phyloP scores from a whole-genome alignment of 306 rosid genomes.

The Rubus parviflorus region DNA sequence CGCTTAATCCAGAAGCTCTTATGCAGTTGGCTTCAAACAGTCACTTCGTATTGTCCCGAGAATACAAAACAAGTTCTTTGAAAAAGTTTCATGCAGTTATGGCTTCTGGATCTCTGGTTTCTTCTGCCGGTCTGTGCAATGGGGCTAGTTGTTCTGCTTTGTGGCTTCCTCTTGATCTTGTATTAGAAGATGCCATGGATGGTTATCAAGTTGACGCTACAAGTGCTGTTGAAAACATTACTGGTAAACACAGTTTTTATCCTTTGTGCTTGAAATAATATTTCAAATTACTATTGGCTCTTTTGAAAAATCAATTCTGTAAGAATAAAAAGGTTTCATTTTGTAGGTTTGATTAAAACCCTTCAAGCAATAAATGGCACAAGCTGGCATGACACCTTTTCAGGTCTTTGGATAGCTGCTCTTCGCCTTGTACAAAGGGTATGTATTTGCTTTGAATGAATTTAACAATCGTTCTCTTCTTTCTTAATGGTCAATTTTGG shows the following conservation, averaged over 20 bases:
- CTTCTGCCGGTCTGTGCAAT: slow-evolving; percentile 70
- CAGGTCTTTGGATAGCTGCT: slow-evolving; percentile 93
- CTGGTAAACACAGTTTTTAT: slow-evolving; percentile 41
- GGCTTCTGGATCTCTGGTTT: slow-evolving; percentile 75
- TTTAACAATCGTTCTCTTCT: background rate
- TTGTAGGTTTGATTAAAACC: slow-evolving; percentile 80
- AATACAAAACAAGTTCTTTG: slow-evolving; percentile 62
- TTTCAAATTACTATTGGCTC: slow-evolving; percentile 22
- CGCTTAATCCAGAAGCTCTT: slow-evolving; percentile 57
- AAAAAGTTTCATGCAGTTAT: slow-evolving; percentile 66
- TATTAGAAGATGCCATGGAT: slow-evolving; percentile 95
- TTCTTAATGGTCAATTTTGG: slow-evolving; percentile 5
- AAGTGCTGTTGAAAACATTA: slow-evolving; percentile 79
- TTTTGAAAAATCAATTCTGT: slow-evolving; percentile 13
- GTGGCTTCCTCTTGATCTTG: slow-evolving; percentile 97
- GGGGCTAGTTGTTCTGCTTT: slow-evolving; percentile 78
- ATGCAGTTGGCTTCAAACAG: slow-evolving; percentile 56
- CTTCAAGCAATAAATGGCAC: slow-evolving; percentile 91
- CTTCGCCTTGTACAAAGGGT: slow-evolving; percentile 98
- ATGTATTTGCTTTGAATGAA: slow-evolving; percentile 32
- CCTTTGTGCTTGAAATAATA: slow-evolving; percentile 16
- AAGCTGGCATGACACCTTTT: slow-evolving; percentile 90
- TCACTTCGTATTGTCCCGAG: slow-evolving; percentile 49
- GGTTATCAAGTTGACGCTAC: slow-evolving; percentile 91
- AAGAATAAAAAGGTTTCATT: slow-evolving; percentile 25